Conservation (phyloP, 306 rosid species). For the Astragalus membranaceus region DNA sequence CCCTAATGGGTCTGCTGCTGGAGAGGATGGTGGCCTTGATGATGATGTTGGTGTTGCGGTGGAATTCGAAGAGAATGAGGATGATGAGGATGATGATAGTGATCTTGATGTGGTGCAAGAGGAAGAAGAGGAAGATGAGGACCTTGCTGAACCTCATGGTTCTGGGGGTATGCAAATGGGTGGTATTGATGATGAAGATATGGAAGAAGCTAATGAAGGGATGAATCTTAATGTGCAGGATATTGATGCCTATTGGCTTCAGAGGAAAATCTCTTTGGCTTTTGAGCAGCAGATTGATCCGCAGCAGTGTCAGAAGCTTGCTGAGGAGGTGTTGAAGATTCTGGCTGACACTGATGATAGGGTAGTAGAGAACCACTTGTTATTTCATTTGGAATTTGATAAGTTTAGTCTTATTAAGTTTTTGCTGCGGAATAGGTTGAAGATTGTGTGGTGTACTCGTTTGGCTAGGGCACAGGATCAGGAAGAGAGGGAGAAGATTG, state of each 20-base stretch:
- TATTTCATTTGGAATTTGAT: slow-evolving; percentile 60
- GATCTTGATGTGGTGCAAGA: slow-evolving; percentile 92
- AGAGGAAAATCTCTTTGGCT: slow-evolving; percentile 90
- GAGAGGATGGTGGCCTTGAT: slow-evolving; percentile 68
- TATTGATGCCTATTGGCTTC: slow-evolving; percentile 97
- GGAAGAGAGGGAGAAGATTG: slow-evolving; percentile 71
- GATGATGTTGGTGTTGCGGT: slow-evolving; percentile 93
- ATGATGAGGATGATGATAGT: slow-evolving; percentile 87
- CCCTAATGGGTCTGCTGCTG: slow-evolving; percentile 33
- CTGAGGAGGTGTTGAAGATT: slow-evolving; percentile 74
- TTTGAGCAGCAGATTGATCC: slow-evolving; percentile 87
- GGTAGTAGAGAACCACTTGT: slow-evolving; percentile 66
- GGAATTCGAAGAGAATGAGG: slow-evolving; percentile 93
- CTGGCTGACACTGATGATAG: slow-evolving; percentile 67
- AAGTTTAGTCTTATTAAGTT: slow-evolving; percentile 74
- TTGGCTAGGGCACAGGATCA: slow-evolving; percentile 83
- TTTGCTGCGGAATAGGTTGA: slow-evolving; percentile 59
- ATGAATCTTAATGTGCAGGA: slow-evolving; percentile 86
- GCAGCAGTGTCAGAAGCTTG: slow-evolving; percentile 81
- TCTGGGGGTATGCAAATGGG: slow-evolving; percentile 89
- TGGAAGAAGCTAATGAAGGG: slow-evolving; percentile 76
- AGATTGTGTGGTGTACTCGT: slow-evolving; percentile 91
- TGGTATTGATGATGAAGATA: slow-evolving; percentile 82
- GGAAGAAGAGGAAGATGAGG: slow-evolving; percentile 87
- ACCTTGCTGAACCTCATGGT: slow-evolving; percentile 50